These are phyloP conservation scores for Phaeosphaeriaceae sp. DNA, from an alignment of 2,329 filamentous ascomycete genomes.

Conservation along the genomic window DNA sequence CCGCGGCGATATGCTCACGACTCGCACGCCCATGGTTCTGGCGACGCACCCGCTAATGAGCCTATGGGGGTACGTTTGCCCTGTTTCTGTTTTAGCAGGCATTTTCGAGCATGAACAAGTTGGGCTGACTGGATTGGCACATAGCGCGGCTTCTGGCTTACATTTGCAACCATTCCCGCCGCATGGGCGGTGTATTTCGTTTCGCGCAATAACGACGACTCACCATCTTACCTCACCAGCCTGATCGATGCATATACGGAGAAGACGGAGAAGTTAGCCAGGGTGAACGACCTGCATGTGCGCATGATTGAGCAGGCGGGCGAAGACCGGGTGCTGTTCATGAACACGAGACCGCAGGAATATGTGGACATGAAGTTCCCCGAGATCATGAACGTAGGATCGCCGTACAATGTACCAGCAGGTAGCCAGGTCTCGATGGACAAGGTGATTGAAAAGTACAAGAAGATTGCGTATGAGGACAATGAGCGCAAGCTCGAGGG, in stretches of 20 bases:
- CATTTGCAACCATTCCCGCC: slow-evolving; percentile 54
- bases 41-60: slow-evolving; percentile 52
- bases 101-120: not conserved
- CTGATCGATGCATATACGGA: slow-evolving; percentile 63
- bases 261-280: slow-evolving; percentile 60
- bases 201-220: slow-evolving; percentile 50
- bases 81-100: slow-evolving; percentile 13
- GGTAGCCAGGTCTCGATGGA: slow-evolving; percentile 66
- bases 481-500: slow-evolving; percentile 62
- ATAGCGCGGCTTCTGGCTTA: slow-evolving; percentile 56
- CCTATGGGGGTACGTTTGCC: slow-evolving; percentile 57
- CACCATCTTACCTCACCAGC: slow-evolving; percentile 53
- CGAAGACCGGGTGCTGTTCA: slow-evolving; percentile 66
- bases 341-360: slow-evolving; percentile 53
- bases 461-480: slow-evolving; percentile 62
- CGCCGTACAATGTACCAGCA: slow-evolving; percentile 68
- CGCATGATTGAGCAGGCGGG: slow-evolving; percentile 68
- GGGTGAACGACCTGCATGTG: slow-evolving; percentile 66
- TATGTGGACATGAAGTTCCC: slow-evolving; percentile 65
- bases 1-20: slow-evolving; percentile 51
- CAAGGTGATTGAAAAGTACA: slow-evolving; percentile 67
- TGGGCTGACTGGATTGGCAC: slow-evolving; percentile 29
- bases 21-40: slow-evolving; percentile 44
- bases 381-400: slow-evolving; percentile 68
- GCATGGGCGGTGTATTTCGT: slow-evolving; percentile 54